These are phyloP conservation scores for Rusavskia elegans DNA, from an alignment of 495 filamentous ascomycete species.

Conservation along the genomic window DNA sequence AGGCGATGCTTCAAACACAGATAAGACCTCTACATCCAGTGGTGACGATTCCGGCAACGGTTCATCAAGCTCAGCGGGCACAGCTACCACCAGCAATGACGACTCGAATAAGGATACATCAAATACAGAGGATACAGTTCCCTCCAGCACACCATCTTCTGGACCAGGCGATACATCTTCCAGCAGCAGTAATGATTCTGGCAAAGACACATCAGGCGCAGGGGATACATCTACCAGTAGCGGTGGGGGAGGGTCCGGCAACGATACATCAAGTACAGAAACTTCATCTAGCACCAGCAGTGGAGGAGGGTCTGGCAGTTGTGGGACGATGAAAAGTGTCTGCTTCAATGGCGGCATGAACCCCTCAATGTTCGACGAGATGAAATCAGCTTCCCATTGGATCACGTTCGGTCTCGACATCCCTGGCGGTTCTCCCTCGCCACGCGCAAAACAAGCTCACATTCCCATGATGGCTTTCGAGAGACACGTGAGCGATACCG, in stretches of 20 bases:
- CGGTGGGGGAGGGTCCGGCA: not conserved
- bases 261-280: not conserved
- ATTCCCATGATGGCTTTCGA: slow-evolving; percentile 3
- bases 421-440: not conserved
- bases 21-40: too few species aligned
- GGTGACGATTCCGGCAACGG: too few species aligned
- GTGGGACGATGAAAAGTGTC: not conserved
- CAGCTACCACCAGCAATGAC: not conserved
- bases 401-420: not conserved
- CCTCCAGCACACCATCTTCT: too few species aligned
- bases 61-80: too few species aligned
- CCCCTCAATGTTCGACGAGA: not conserved
- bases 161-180: too few species aligned
- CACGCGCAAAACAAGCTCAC: not conserved
- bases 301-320: not conserved
- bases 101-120: too few species aligned
- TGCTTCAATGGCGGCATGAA: slow-evolving; percentile 1
- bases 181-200: not conserved
- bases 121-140: too few species aligned
- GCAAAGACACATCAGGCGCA: not conserved
- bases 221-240: not conserved
- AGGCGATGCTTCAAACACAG: too few species aligned
- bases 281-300: not conserved
- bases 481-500: not conserved
- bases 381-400: not conserved